A percentile compares a stretch with the other conserved stretches of the same genome.
These are phyloP conservation scores for Chloranthus sessilifolius DNA, from an alignment of 164 flowering plant genomes.

Conservation along the genomic window DNA sequence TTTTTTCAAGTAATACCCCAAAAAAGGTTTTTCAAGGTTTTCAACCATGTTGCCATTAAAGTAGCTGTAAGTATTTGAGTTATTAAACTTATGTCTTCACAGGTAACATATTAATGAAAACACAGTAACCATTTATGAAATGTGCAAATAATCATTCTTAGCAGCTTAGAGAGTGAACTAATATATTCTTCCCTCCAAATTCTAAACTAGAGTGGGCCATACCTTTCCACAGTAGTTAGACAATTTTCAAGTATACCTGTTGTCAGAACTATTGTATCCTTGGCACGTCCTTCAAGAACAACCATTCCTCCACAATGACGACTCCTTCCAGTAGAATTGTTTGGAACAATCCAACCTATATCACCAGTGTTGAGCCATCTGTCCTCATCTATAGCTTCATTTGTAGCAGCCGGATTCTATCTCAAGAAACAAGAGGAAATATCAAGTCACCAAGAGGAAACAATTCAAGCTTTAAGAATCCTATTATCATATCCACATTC, in stretches of 20 bases:
- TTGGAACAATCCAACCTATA: slow-evolving; percentile 90
- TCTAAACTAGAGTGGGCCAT: not conserved
- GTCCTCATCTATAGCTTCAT: slow-evolving; percentile 53
- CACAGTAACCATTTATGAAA: too few relatives aligned
- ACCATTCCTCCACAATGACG: slow-evolving; percentile 72
- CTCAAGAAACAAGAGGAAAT: slow-evolving; percentile 11
- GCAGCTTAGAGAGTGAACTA: too few relatives aligned
- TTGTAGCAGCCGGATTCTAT: slow-evolving; percentile 74
- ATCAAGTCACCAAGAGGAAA: not conserved
- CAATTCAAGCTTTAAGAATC: too few relatives aligned
- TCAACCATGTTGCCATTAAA: too few relatives aligned
- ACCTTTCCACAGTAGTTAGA: not conserved
- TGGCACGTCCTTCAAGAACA: slow-evolving; percentile 96
- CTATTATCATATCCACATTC: too few relatives aligned
- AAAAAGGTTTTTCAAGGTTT: too few relatives aligned
- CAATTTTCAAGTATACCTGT: slow-evolving; percentile 45
- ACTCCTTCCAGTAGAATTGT: slow-evolving; percentile 68
- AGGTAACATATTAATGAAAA: too few relatives aligned
- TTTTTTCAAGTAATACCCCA: too few relatives aligned
- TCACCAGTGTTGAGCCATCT: slow-evolving; percentile 94
- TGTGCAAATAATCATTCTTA: too few relatives aligned
- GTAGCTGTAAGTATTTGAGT: too few relatives aligned
- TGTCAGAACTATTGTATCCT: slow-evolving; percentile 92
- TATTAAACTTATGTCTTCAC: too few relatives aligned
- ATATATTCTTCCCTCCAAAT: not conserved